A percentile compares a stretch with the other conserved stretches of the same genome.
phyloP scores from a whole-genome alignment of 148 eudicot species.

The Diospyros kaki region DNA sequence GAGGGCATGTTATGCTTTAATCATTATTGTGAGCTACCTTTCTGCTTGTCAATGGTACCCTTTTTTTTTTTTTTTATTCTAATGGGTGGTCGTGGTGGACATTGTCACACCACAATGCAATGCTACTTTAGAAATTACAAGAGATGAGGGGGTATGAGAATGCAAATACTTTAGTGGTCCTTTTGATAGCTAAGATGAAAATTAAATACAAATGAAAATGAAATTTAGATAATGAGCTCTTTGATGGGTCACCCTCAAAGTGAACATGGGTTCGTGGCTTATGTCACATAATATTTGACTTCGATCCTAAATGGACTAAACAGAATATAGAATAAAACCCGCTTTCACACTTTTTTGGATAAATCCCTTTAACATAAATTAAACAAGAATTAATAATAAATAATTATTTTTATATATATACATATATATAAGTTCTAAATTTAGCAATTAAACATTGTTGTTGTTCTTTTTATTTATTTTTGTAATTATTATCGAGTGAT shows the following conservation, averaged over 20 bases:
- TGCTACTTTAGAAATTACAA: too few relatives aligned
- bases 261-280: not conserved
- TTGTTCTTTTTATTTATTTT: too few relatives aligned
- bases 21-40: not conserved
- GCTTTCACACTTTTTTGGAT: not conserved
- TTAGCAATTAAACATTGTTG: too few relatives aligned
- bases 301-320: not conserved
- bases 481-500: too few relatives aligned
- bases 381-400: too few relatives aligned
- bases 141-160: not conserved
- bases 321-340: not conserved
- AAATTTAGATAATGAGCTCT: not conserved
- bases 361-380: not conserved
- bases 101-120: too few relatives aligned
- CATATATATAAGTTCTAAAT: too few relatives aligned
- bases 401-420: too few relatives aligned
- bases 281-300: slow-evolving; percentile 1
- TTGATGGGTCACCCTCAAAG: not conserved
- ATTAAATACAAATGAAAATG: not conserved
- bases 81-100: too few relatives aligned
- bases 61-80: not conserved
- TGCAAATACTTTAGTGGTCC: not conserved
- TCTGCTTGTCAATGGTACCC: not conserved
- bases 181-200: not conserved
- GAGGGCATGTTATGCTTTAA: not conserved